Conservation (phyloP, 2,329 filamentous ascomycete species). For the Hypoxylon sp. region DNA sequence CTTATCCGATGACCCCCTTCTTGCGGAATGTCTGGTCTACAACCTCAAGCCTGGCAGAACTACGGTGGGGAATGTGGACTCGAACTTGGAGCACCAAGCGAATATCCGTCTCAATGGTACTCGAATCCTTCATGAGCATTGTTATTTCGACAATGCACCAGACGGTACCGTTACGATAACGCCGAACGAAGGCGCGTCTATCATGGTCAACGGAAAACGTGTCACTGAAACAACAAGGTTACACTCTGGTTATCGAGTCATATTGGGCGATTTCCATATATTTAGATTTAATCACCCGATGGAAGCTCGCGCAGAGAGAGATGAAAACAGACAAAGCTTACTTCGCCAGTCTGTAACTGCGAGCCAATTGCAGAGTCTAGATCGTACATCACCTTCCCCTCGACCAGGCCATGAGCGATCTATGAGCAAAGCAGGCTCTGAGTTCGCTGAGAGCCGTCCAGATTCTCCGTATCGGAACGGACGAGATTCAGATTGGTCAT, state of each 20-base stretch:
- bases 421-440: slow-evolving; percentile 84
- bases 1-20: slow-evolving; percentile 90
- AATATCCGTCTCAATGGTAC: slow-evolving; percentile 96
- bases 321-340: slow-evolving; percentile 86
- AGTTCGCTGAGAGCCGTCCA: slow-evolving; percentile 82
- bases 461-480: slow-evolving; percentile 80
- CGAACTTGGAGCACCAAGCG: slow-evolving; percentile 79
- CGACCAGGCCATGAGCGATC: slow-evolving; percentile 81
- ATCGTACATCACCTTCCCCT: slow-evolving; percentile 69
- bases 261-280: slow-evolving; percentile 97
- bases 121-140: slow-evolving; percentile 93
- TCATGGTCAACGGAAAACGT: slow-evolving; percentile 97
- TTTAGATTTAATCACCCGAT: slow-evolving; percentile 98
- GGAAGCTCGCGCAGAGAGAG: slow-evolving; percentile 92
- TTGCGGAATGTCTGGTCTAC: slow-evolving; percentile 97
- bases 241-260: slow-evolving; percentile 93
- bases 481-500: slow-evolving; percentile 93
- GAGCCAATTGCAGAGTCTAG: slow-evolving; percentile 73
- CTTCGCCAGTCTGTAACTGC: slow-evolving; percentile 85
- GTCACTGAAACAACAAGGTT: slow-evolving; percentile 88
- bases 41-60: slow-evolving; percentile 97
- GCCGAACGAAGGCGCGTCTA: slow-evolving; percentile 90
- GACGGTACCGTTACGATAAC: slow-evolving; percentile 95
- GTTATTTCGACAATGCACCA: slow-evolving; percentile 87
- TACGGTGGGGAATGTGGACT: slow-evolving; percentile 93